Evolutionary conservation across 2,329 filamentous ascomycete species (phyloP), one percentile per base, ranked within the genome.

Genomic region (Myrmaecium sp.): DNA sequence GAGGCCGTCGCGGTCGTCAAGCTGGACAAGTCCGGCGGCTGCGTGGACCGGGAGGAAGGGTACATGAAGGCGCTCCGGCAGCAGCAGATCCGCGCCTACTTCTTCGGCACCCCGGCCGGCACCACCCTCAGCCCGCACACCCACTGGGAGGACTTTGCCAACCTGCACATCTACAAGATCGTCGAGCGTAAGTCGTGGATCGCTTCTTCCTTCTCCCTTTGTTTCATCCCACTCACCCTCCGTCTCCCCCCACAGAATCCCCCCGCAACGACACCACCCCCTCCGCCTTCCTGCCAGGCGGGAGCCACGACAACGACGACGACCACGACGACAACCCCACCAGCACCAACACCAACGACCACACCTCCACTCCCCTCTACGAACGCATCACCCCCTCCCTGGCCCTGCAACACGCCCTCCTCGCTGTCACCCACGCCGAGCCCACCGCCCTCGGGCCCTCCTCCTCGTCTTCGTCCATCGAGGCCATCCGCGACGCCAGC

Each of bases 21-120:
- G 30, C 62, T 98, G 8, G 72, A 83, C 34, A 83, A 82, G 46
- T 91, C 83, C 0, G 79, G 81, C 18, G 89, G 89, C 14, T 83
- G 80, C 19, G 79, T 80, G 2, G 70, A 80, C 41, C 67, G 81
- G 25, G 76, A 83, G 35, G 68, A 74, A 19, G 47, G 56, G 0
- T 91, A 81, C 48, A 70, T 84, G 62, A 77, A 80, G 41, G 64
- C 71, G 10, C 55, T 69, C 4, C 68, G 78, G 23, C 79, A 91
- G 42, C 69, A 76, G 1, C 68, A 78, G 26, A 83, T 94, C 27
- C 76, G 78, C 37, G 76, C 84, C 40, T 98, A 98, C 52, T 98
- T 98, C 57, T 98, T 94, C 46, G 89, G 89, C 6, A 54, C 36
- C 2, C 46, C 46, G 26, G 41, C 66, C 2, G 73, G 70, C 34